phyloP scores from a whole-genome alignment of 176 grass and related monocot genomes.

The Chrysopogon serrulatus region DNA sequence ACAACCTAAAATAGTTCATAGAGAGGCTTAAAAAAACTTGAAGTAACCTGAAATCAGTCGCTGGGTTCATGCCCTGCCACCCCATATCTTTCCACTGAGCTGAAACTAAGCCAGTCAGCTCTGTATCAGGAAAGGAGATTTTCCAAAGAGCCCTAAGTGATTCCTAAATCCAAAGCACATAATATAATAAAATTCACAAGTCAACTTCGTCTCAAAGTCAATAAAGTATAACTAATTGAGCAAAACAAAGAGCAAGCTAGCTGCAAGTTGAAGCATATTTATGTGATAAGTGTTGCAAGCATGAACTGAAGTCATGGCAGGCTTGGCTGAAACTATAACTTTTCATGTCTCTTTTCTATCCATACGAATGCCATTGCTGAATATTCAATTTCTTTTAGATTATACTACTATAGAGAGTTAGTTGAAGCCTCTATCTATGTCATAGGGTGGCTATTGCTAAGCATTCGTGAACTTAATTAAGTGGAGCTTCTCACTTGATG shows the following conservation, averaged over 20 bases:
- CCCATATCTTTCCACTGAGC: slow-evolving; percentile 96
- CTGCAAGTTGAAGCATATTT: neutral
- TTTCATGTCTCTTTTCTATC: neutral
- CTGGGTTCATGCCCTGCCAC: slow-evolving; percentile 83
- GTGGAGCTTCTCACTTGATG: slow-evolving; percentile 52
- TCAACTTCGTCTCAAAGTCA: neutral
- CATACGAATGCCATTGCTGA: neutral
- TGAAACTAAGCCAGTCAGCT: slow-evolving; percentile 67
- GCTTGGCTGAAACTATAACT: neutral
- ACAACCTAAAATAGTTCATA: neutral
- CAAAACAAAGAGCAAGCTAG: neutral
- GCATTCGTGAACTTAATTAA: neutral
- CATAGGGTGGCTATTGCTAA: neutral
- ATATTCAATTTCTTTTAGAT: neutral
- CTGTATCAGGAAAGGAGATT: slow-evolving; percentile 64
- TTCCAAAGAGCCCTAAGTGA: slow-evolving; percentile 75
- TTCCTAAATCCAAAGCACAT: slow-evolving; percentile 50
- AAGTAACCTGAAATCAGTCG: slow-evolving; percentile 90
- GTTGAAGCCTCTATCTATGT: neutral
- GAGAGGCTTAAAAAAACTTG: neutral
- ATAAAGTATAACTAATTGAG: neutral
- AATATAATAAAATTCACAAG: neutral
- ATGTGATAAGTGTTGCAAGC: neutral
- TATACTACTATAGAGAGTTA: neutral
- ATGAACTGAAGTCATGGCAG: neutral